Conservation (phyloP, 805 yeast species). For the Candida alai region DNA sequence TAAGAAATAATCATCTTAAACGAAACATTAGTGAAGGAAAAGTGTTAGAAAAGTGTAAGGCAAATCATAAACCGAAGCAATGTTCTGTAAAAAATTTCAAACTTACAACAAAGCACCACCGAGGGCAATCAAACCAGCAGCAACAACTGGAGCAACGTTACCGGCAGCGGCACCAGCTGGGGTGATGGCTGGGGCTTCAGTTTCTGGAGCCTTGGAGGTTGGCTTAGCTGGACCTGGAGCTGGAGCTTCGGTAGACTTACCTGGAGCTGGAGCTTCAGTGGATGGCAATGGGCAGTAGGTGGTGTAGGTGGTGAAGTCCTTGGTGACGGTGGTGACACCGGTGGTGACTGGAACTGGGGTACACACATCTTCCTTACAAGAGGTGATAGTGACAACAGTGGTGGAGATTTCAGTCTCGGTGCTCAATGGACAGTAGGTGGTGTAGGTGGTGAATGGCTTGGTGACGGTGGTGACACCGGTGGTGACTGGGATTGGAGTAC, state of each 20-base stretch:
- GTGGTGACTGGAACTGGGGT: slow-evolving; percentile 14
- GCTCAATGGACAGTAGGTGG: slow-evolving; percentile 33
- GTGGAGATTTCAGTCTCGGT: slow-evolving; percentile 27
- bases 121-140: slow-evolving; percentile 25
- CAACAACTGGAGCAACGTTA: slow-evolving; percentile 16
- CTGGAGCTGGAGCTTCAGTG: slow-evolving; percentile 11
- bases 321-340: slow-evolving; percentile 18
- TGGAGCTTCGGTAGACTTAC: slow-evolving; percentile 13
- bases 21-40: slow-evolving; percentile 2
- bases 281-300: slow-evolving; percentile 29
- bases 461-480: slow-evolving; percentile 37
- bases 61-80: background rate
- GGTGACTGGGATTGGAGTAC: slow-evolving; percentile 26
- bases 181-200: slow-evolving; percentile 10
- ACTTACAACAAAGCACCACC: slow-evolving; percentile 19
- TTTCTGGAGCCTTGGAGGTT: slow-evolving; percentile 10
- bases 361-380: slow-evolving; percentile 30
- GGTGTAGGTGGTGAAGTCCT: slow-evolving; percentile 27
- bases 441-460: slow-evolving; percentile 25
- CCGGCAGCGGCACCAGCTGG: slow-evolving; percentile 13
- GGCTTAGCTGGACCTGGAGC: slow-evolving; percentile 14
- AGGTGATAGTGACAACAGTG: slow-evolving; percentile 12
- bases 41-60: background rate
- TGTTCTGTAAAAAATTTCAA: no score
- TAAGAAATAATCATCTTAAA: background rate